Conservation (phyloP, 139 green algal genomes). For the Picochlorum costavermella region DNA sequence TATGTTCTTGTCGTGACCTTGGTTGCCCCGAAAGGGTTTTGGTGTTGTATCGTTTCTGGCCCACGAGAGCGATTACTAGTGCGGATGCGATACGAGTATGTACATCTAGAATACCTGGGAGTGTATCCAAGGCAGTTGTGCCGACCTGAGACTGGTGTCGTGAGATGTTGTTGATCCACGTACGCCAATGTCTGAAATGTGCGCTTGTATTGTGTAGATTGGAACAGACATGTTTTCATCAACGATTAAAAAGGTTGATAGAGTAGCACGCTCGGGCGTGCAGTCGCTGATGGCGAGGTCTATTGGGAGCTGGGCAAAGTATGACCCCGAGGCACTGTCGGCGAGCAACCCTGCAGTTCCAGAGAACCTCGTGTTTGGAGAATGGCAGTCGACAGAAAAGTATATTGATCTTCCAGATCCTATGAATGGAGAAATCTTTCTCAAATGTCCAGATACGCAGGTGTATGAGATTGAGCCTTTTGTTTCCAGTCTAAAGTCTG, state of each 20-base stretch:
- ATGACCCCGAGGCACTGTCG: background rate
- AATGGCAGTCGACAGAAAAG: conserved; percentile 43
- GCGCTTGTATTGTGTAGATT: no score
- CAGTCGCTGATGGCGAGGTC: conserved; percentile 1
- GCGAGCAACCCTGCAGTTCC: background rate
- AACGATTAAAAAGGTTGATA: conserved; percentile 3
- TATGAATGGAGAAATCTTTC: conserved; percentile 68
- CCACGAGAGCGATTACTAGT: no score
- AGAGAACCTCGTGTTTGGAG: conserved; percentile 49
- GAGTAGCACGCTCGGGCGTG: background rate
- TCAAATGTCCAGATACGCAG: conserved; percentile 61
- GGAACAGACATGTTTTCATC: no score
- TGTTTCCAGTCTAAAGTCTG: conserved; percentile 54
- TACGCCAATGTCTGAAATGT: no score
- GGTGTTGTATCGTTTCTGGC: no score
- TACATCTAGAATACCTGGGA: no score
- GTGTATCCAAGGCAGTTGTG: no score
- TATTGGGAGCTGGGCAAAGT: background rate
- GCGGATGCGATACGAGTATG: no score
- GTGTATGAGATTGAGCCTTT: conserved; percentile 57
- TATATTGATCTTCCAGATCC: conserved; percentile 62
- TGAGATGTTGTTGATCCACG: no score
- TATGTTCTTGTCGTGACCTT: no score
- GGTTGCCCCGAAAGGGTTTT: no score
- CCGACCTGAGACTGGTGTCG: no score